A percentile compares a stretch with the other conserved stretches of the same genome.
These are phyloP conservation scores for Diphasiastrum complanatum DNA, from an alignment of 83 land plant species.

Conservation along the genomic window DNA sequence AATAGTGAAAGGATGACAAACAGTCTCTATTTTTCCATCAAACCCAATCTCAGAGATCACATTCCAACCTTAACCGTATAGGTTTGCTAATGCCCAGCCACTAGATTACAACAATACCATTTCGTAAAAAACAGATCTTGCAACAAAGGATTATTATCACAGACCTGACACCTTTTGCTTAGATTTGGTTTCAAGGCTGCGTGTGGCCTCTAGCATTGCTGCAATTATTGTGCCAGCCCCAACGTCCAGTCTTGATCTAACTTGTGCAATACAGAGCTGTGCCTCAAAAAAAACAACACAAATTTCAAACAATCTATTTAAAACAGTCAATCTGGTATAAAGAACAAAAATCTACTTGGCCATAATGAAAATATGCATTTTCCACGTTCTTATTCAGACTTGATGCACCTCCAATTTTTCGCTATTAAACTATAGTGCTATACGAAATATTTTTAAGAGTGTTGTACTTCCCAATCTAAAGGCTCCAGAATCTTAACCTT, in stretches of 20 bases:
- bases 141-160: not conserved
- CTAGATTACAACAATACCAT: too few species aligned
- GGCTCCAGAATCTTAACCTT: too few species aligned
- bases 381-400: too few species aligned
- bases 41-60: too few species aligned
- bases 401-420: too few species aligned
- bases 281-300: not conserved
- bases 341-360: not conserved
- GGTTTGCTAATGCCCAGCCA: too few species aligned
- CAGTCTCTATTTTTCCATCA: too few species aligned
- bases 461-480: too few species aligned
- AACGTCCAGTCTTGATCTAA: slow-evolving; percentile 44
- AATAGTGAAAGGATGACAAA: too few species aligned
- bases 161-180: slow-evolving; percentile 30
- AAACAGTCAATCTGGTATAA: not conserved
- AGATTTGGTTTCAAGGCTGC: slow-evolving; percentile 23
- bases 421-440: too few species aligned
- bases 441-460: too few species aligned
- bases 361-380: not conserved
- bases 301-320: not conserved
- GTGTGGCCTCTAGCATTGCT: slow-evolving; percentile 51
- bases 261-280: slow-evolving; percentile 57
- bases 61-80: too few species aligned
- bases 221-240: slow-evolving; percentile 53
- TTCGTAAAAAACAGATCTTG: not conserved